Conservation (phyloP, 176 grass and related monocot species). For the Eragrostis curvula region DNA sequence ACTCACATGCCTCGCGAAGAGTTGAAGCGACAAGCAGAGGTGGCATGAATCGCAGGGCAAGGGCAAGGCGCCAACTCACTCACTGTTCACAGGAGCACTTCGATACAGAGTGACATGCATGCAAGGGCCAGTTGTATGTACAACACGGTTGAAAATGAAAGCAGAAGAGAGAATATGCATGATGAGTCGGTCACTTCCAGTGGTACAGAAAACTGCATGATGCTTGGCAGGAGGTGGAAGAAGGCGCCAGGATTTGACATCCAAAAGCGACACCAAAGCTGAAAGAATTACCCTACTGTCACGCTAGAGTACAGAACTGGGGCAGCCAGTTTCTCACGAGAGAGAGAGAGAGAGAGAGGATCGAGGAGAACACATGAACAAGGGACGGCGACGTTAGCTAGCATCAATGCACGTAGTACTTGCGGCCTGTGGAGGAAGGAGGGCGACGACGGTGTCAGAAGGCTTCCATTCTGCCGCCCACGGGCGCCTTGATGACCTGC, state of each 20-base stretch:
- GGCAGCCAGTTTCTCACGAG: not conserved
- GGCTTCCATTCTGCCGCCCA: constrained; percentile 51
- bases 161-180: too few species aligned
- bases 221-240: not conserved
- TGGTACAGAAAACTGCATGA: too few species aligned
- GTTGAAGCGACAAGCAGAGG: not conserved
- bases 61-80: not conserved
- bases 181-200: not conserved
- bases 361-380: not conserved
- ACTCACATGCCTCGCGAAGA: constrained; percentile 35
- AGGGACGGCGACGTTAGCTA: not conserved
- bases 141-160: not conserved
- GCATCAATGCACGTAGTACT: constrained; percentile 2
- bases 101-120: not conserved
- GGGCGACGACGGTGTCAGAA: constrained; percentile 45
- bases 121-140: too few species aligned
- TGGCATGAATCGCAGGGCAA: not conserved
- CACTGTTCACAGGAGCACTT: not conserved
- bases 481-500: constrained; percentile 88
- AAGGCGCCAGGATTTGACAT: not conserved
- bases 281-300: not conserved
- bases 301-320: too few species aligned
- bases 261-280: not conserved
- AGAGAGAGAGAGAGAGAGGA: too few species aligned
- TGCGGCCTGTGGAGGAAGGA: too few species aligned